Base-by-base conservation (phyloP, 345 rosid genomes). In the Angophora floribunda region DNA sequence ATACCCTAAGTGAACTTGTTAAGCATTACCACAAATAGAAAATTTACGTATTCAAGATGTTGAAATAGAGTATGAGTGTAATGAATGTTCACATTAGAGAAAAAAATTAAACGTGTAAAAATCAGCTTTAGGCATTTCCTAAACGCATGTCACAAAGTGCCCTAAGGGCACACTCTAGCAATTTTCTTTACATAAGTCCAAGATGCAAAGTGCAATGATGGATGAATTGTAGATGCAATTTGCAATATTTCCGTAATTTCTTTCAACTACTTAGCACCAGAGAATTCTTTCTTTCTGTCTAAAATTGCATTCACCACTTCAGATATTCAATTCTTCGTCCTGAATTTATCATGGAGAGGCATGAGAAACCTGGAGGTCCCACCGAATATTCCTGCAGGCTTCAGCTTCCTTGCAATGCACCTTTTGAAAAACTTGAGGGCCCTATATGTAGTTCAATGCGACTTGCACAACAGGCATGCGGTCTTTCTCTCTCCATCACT, bases 281-380 rank as follows among this genome's bases (percentile, higher is more conserved):
- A 59, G 30, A 75, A 75, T 41, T 41, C 49, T 41, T 9, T 75
- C 84, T 41, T 41, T 41, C 82, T 75, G 84, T 26, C 84, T 75
- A 75, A 75, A 75, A 75, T 41, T 85, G 61, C 26, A 85, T 52
- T 47, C 86, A 51, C 57, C 41, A n/a, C 86, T 85, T 85, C 87
- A 98, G 99, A 91, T 98, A 98, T 91, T 97, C 99, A 85, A 95
- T 98, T 86, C 99, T 98, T 89, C 98, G 96, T 87, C 99, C 99
- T 44, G 98, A 97, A 91, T 98, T 98, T 91, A 93, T 94, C 52
- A 95, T 98, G 99, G 96, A 93, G 91, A 94, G 84, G 90, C 98
- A 97, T 88, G 99, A 98, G 93, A 97, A 93, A 93, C 98, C 96
- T 30, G 99, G 97, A 51, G 95, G 99, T 87, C 95, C 96, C 86